phyloP scores from a whole-genome alignment of 768 basidiomycete genomes.

The Russula foetens region DNA sequence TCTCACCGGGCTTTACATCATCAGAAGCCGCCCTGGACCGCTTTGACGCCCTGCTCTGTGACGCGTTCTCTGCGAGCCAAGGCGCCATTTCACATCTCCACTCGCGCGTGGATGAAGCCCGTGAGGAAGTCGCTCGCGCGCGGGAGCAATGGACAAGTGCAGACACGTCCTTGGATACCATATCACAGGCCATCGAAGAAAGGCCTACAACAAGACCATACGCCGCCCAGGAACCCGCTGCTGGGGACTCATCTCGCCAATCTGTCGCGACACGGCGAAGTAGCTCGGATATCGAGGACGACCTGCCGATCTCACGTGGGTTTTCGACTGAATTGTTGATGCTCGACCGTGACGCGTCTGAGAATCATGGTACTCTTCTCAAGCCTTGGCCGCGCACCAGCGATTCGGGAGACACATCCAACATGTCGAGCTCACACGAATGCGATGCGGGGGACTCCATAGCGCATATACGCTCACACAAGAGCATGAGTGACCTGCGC shows the following conservation, averaged over 20 bases:
- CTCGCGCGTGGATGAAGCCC: slow-evolving; percentile 42
- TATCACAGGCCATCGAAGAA: slow-evolving; percentile 38
- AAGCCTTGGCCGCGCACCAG: slow-evolving; percentile 2
- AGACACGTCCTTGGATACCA: slow-evolving; percentile 36
- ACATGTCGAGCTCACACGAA: background rate
- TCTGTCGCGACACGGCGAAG: background rate
- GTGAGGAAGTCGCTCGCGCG: slow-evolving; percentile 41
- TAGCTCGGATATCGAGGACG: slow-evolving; percentile 2
- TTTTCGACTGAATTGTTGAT: background rate
- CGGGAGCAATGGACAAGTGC: slow-evolving; percentile 39
- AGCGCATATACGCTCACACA: slow-evolving; percentile 9
- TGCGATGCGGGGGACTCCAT: background rate
- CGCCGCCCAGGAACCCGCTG: background rate
- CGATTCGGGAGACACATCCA: background rate
- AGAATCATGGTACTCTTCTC: background rate
- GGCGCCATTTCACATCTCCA: slow-evolving; percentile 45
- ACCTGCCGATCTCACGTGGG: background rate
- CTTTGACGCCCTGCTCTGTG: slow-evolving; percentile 39
- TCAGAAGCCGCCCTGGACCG: slow-evolving; percentile 33
- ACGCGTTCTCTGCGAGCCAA: slow-evolving; percentile 39
- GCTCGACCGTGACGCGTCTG: background rate
- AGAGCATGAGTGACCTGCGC: slow-evolving; percentile 19
- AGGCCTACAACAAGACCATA: slow-evolving; percentile 25
- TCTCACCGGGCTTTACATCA: slow-evolving; percentile 27
- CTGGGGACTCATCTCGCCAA: slow-evolving; percentile 1